Evolutionary conservation across 352 stramenopile genomes (phyloP).

Genomic region (Peronospora farinosa): DNA sequence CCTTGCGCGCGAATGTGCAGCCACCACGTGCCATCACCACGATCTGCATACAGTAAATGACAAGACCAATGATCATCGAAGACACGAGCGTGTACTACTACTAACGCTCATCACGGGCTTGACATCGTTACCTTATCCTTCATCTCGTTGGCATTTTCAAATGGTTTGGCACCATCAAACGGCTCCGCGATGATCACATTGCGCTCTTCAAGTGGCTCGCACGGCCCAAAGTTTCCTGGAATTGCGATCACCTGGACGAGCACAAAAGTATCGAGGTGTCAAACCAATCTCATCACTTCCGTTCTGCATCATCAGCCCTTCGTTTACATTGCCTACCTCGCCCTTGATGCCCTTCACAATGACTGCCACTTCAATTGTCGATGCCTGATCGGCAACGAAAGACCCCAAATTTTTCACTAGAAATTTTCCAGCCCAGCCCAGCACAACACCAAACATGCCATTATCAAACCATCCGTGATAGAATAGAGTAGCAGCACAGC

Average conservation of each 20-base stretch:
- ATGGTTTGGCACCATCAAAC: slow-evolving; percentile 43
- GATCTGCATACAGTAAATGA: slow-evolving; percentile 30
- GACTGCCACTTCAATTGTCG: slow-evolving; percentile 63
- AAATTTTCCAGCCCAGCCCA: neutral
- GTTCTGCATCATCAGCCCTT: neutral
- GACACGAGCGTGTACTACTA: neutral
- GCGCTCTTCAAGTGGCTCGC: slow-evolving; percentile 40
- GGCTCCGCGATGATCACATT: slow-evolving; percentile 48
- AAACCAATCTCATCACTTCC: neutral
- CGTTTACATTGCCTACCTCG: slow-evolving; percentile 31
- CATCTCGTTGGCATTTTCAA: slow-evolving; percentile 37
- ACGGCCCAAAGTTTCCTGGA: slow-evolving; percentile 72
- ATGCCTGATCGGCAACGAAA: slow-evolving; percentile 62
- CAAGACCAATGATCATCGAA: neutral
- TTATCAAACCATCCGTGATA: neutral
- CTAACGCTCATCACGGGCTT: neutral
- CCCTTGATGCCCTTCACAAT: slow-evolving; percentile 65
- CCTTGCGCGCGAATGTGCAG: slow-evolving; percentile 71
- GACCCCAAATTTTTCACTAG: slow-evolving; percentile 52
- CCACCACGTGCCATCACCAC: slow-evolving; percentile 64
- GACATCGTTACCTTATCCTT: slow-evolving; percentile 37
- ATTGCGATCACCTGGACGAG: slow-evolving; percentile 54
- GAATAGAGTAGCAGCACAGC: neutral
- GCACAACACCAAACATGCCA: slow-evolving; percentile 3
- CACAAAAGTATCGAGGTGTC: neutral